These are phyloP conservation scores for Luvunga scandens DNA, from an alignment of 345 rosid species.

Conservation along the genomic window DNA sequence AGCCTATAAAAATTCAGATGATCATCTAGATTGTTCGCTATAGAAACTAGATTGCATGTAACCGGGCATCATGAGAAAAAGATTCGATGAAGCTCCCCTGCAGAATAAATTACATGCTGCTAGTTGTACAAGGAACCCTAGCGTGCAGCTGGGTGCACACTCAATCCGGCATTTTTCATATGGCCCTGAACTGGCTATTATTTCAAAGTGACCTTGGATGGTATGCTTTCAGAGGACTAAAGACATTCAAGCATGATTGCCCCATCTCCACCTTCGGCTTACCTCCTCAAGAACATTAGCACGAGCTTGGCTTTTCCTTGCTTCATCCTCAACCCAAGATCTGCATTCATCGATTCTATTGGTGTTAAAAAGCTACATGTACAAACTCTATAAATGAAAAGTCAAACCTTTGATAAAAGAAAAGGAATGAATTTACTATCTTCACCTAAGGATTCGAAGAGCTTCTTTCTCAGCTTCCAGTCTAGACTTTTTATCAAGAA, in stretches of 20 bases:
- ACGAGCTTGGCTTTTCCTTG: constrained; percentile 81
- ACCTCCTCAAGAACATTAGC: constrained; percentile 85
- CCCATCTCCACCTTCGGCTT: constrained; percentile 90
- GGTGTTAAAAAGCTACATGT: constrained; percentile 2
- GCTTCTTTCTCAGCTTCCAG: constrained; percentile 85
- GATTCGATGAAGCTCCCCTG: no score
- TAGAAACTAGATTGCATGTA: not conserved
- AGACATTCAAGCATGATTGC: constrained; percentile 33
- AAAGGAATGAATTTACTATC: not conserved
- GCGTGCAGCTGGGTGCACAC: not conserved
- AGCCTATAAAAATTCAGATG: not conserved
- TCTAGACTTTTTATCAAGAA: constrained; percentile 62
- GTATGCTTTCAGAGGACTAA: no score
- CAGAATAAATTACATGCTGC: not conserved
- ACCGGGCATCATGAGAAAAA: not conserved
- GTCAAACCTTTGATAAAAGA: not conserved
- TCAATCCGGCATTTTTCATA: not conserved
- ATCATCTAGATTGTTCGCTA: not conserved
- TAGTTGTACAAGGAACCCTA: not conserved
- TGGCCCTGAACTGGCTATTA: not conserved
- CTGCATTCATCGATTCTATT: constrained; percentile 39
- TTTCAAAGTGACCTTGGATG: not conserved
- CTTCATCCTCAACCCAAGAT: constrained; percentile 93
- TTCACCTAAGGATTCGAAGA: constrained; percentile 72
- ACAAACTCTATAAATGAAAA: not conserved